Conservation (phyloP, 768 basidiomycete species). For the Podaxis mareebaensis region DNA sequence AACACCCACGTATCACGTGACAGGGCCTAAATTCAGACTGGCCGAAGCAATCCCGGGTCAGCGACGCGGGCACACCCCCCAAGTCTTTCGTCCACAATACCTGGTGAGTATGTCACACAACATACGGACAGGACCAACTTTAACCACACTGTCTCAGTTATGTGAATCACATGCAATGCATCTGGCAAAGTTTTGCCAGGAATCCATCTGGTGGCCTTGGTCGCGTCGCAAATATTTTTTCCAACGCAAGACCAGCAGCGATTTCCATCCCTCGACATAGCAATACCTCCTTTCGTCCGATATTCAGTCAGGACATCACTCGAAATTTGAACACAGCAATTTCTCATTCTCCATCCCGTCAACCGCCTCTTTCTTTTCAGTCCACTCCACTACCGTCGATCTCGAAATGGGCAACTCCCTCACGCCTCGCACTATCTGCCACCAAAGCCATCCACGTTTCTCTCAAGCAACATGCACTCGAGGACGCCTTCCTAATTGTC, state of each 20-base stretch:
- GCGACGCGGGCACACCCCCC: background rate
- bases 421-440: slow-evolving; percentile 33
- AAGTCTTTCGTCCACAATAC: background rate
- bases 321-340: background rate
- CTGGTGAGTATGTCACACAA: slow-evolving; percentile 1
- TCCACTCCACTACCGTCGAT: background rate
- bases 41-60: slow-evolving; percentile 1
- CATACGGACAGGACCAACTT: background rate
- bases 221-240: slow-evolving; percentile 19
- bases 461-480: slow-evolving; percentile 39
- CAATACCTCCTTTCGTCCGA: background rate
- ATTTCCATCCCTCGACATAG: background rate
- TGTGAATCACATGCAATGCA: slow-evolving; percentile 76
- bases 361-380: slow-evolving; percentile 2
- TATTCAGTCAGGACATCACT: background rate
- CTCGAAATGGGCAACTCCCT: slow-evolving; percentile 8
- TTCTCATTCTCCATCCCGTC: background rate
- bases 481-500: slow-evolving; percentile 57
- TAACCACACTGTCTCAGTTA: slow-evolving; percentile 36
- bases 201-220: slow-evolving; percentile 25
- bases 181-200: slow-evolving; percentile 54
- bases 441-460: slow-evolving; percentile 53
- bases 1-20: slow-evolving; percentile 7
- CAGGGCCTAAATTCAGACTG: background rate
- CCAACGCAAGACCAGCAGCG: background rate